Evolutionary conservation across 2,329 filamentous ascomycete species (phyloP), one percentile per base, ranked within the genome.

Genomic region (Fusarium proliferatum): DNA sequence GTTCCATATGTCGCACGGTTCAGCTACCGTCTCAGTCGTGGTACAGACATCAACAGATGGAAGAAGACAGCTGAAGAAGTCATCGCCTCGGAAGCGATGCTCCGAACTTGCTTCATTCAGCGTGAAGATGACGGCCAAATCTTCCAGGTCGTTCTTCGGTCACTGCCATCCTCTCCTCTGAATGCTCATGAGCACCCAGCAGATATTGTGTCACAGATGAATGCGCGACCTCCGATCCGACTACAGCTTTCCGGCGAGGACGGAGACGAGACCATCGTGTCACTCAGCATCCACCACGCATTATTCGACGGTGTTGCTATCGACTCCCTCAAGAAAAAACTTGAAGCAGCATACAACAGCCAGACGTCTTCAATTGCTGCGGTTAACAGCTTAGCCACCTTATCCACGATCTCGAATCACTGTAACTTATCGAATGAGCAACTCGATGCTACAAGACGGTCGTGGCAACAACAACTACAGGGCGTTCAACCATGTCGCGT

Each of bases 1-100:
- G 69, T 65, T 5, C 69, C 69, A 6, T 72, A 72, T 12, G 64
- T 72, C 4, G 64, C 69, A 6, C 48, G 72, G 5, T 72, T 72
- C 30, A 64, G 26, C 15, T 72, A 72, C 36, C 48, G 30, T 3
- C 69, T 72, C 6, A 28, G 43, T 12, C 26, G 1, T 3, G 23
- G 23, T 8, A 73, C 69, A 3, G 59, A 72, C 10, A 19, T 69
- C 2, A 28, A 23, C 8, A 46, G 7, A 19, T 72, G 69, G 69
- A 61, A 36, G 19, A 36, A 16, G 3, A 15, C 26, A 6, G 45
- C 53, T 5, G 69, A 72, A 36, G 19, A 21, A 7, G 49, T 52
- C 11, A 28, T 73, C 3, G 8, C 12, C 13, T 69, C 64, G 1
- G 64, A 72, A 34, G 64, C 69, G 2, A 72, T 61, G 55, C 12